Evolutionary conservation across 495 filamentous ascomycete species (phyloP).

Genomic region (Xylaria acuta): DNA sequence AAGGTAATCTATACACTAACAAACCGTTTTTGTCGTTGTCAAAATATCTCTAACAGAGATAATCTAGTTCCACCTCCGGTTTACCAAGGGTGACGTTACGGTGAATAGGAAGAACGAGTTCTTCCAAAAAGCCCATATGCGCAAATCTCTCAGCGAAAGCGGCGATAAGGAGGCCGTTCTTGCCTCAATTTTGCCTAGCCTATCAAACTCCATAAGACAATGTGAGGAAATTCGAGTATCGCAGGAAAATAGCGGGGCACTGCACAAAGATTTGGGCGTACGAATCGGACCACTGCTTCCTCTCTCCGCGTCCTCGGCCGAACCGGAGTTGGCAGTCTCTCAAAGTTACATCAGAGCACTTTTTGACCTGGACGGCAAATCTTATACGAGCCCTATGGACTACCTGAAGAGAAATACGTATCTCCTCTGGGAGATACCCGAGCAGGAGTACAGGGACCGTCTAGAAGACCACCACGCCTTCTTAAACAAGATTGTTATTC

Average conservation of each 20-base stretch:
- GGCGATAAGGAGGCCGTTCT: background rate
- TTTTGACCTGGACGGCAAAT: constrained; percentile 64
- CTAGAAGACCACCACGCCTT: background rate
- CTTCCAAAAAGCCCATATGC: constrained; percentile 75
- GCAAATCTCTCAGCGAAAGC: constrained; percentile 27
- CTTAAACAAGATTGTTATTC: constrained; percentile 25
- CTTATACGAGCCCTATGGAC: constrained; percentile 62
- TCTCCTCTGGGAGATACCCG: constrained; percentile 64
- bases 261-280: constrained; percentile 18
- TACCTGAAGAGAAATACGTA: constrained; percentile 66
- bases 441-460: constrained; percentile 13
- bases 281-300: constrained; percentile 35
- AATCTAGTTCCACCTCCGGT: constrained; percentile 74
- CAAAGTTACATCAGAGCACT: constrained; percentile 56
- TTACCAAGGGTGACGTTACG: constrained; percentile 88
- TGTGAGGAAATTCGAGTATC: constrained; percentile 8
- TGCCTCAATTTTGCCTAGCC: background rate
- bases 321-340: constrained; percentile 14
- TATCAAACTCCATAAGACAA: background rate
- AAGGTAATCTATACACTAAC: constrained; percentile 56
- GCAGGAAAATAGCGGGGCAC: background rate
- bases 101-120: constrained; percentile 82
- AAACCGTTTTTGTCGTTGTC: background rate
- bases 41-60: background rate
- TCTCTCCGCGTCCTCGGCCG: background rate